phyloP scores from a whole-genome alignment of 2,329 filamentous ascomycete species.

The Lasiodiplodia hormozganensis region DNA sequence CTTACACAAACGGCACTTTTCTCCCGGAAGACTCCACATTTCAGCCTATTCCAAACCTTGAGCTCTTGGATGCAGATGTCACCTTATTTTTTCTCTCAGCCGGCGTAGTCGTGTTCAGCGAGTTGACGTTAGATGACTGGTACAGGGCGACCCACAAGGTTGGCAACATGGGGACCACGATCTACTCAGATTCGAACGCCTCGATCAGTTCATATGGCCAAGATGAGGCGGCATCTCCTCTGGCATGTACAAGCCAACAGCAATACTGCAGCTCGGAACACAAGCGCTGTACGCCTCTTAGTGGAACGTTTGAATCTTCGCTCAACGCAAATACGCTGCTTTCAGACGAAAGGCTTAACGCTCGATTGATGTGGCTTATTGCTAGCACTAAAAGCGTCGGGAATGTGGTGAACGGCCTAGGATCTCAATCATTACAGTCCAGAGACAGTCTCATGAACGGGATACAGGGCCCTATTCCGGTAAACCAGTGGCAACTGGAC shows the following conservation, averaged over 20 bases:
- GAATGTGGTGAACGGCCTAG: too few species aligned
- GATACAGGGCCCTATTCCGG: constrained; percentile 7
- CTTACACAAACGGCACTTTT: too few species aligned
- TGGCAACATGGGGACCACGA: too few species aligned
- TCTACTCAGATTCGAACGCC: too few species aligned
- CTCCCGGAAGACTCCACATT: too few species aligned
- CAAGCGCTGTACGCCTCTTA: constrained; percentile 6
- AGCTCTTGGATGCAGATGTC: too few species aligned
- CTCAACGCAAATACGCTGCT: not conserved
- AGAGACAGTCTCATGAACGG: not conserved
- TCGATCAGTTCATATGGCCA: not conserved
- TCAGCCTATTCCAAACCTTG: too few species aligned
- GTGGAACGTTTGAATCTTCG: not conserved
- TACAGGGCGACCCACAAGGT: too few species aligned
- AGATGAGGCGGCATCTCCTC: constrained; percentile 23
- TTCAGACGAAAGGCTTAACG: not conserved
- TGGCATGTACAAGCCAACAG: constrained; percentile 27
- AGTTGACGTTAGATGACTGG: too few species aligned
- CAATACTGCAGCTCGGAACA: constrained; percentile 30
- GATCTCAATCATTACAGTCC: too few species aligned
- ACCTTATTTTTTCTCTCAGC: too few species aligned
- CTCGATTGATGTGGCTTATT: not conserved
- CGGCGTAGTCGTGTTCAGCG: too few species aligned
- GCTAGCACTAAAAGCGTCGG: not conserved
- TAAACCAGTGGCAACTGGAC: constrained; percentile 32